Base-by-base conservation (phyloP, 1,139 yeast species). In the Sugiyamaella novakii region DNA sequence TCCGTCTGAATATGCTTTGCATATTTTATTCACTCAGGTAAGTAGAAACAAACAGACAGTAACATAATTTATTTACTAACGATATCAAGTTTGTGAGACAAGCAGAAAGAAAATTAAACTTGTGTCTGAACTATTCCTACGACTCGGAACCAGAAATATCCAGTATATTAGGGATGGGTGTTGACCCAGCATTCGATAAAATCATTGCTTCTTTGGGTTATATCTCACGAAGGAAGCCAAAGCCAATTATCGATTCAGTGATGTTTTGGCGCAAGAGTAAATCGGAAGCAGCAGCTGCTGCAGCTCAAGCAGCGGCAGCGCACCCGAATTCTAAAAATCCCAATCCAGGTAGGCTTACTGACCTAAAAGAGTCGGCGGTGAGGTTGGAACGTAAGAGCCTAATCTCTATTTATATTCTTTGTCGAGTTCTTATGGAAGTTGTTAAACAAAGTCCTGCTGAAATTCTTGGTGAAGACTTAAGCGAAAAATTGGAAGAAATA, bases 191-290 rank as follows among this genome's bases (percentile, higher is more conserved):
- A 24, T 91, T 92, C 64, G 98, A 92, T 67, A 81, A 85, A 59
- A 85, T 89, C 49, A 81, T 94, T 22, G 81, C 81, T 8, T 84
- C 96, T 0, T 72, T 92, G 53, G 98, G 98, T 1, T 88, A 87
- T 64, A 87, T 92, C 34, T 95, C 98, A 1, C 76, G 89, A 51
- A 76, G 84, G 30, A 87, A 89, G 59, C 98, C 98, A 0, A 91
- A 89, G 61, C 96, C 97, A 0, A 97, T 94, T 2, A 91, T 94
- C 39, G 98, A 94, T 65, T 87, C 96, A 18, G 96, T 92, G 52
- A 91, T 94, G 98, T 91, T 87, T 63, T 92, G 99, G 99, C 77
- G 98, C 52, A 88, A 91, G 65, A 81, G 94, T 3, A 84, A 92
- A 65, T 83, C 94, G 24, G 97, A 91, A 59, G 84, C 87, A 2